Percentiles rank a stretch among this genome's conserved stretches.
Conservation (phyloP, 768 basidiomycete species). For the Leccinum uliginosum region DNA sequence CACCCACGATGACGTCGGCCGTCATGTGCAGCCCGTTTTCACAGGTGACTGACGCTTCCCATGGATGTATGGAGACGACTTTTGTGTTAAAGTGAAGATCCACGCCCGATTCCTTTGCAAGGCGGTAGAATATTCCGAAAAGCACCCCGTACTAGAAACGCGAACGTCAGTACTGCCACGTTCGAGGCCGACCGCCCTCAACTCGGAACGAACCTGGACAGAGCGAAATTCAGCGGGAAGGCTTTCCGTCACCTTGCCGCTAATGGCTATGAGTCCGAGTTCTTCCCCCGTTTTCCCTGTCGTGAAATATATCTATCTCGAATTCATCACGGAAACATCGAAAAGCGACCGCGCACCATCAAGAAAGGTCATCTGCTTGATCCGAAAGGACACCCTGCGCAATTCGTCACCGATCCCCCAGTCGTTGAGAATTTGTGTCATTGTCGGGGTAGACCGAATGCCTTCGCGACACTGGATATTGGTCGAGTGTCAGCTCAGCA, state of each 20-base stretch:
- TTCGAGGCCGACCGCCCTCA: neutral
- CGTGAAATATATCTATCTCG: neutral
- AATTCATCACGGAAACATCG: too few relatives aligned
- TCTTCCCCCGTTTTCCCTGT: slow-evolving; percentile 40
- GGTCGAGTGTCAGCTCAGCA: neutral
- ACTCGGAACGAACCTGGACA: slow-evolving; percentile 37
- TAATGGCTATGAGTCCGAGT: slow-evolving; percentile 42
- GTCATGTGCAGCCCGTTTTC: slow-evolving; percentile 38
- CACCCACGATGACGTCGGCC: slow-evolving; percentile 55
- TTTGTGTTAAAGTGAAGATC: slow-evolving; percentile 38
- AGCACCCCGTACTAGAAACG: slow-evolving; percentile 47
- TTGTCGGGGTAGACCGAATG: slow-evolving; percentile 49
- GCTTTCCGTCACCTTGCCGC: slow-evolving; percentile 40
- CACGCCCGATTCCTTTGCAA: slow-evolving; percentile 45
- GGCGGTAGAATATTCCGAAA: slow-evolving; percentile 42
- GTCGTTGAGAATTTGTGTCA: slow-evolving; percentile 48
- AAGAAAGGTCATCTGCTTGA: slow-evolving; percentile 13
- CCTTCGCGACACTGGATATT: slow-evolving; percentile 31
- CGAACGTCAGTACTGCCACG: neutral
- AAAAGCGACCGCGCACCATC: slow-evolving; percentile 6
- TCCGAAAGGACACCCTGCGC: slow-evolving; percentile 26
- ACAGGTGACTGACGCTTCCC: slow-evolving; percentile 28
- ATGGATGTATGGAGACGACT: slow-evolving; percentile 33
- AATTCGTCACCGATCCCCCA: slow-evolving; percentile 51
- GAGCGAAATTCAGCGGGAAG: slow-evolving; percentile 44